These are phyloP conservation scores for Penicillium steckii DNA, from an alignment of 495 filamentous ascomycete genomes.

Conservation along the genomic window DNA sequence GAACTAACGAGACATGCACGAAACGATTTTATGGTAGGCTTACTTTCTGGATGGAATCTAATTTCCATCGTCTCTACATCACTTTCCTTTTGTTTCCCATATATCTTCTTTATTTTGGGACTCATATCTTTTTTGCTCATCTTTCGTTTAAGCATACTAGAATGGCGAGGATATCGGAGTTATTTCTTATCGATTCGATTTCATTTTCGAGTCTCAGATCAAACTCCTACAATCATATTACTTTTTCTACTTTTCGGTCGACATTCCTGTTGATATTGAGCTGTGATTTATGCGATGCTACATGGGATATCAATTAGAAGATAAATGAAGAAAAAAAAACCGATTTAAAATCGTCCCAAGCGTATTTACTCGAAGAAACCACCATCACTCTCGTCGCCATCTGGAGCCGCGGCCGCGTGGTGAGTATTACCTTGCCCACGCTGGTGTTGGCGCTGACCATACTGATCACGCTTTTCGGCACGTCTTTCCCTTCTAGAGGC, in stretches of 20 bases:
- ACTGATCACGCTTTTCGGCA: constrained; percentile 6
- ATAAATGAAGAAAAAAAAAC: constrained; percentile 9
- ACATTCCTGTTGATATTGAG: not conserved
- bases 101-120: not conserved
- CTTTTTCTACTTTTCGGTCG: not conserved
- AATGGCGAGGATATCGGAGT: constrained; percentile 16
- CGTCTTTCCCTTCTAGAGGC: constrained; percentile 8
- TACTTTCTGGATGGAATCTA: not conserved
- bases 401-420: constrained; percentile 9
- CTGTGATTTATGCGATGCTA: constrained; percentile 16
- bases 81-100: not conserved
- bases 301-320: constrained; percentile 18
- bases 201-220: not conserved
- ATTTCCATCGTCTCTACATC: not conserved
- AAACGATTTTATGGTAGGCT: not conserved
- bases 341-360: too few species aligned
- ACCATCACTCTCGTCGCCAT: constrained; percentile 52
- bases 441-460: constrained; percentile 12
- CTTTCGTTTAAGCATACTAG: constrained; percentile 15
- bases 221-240: not conserved
- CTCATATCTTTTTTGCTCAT: not conserved
- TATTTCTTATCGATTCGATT: not conserved
- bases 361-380: constrained; percentile 50
- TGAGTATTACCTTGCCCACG: constrained; percentile 10
- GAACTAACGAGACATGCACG: constrained; percentile 1